Conservation (phyloP, 1,284 basidiomycete species). For the Microbotryum violaceum region DNA sequence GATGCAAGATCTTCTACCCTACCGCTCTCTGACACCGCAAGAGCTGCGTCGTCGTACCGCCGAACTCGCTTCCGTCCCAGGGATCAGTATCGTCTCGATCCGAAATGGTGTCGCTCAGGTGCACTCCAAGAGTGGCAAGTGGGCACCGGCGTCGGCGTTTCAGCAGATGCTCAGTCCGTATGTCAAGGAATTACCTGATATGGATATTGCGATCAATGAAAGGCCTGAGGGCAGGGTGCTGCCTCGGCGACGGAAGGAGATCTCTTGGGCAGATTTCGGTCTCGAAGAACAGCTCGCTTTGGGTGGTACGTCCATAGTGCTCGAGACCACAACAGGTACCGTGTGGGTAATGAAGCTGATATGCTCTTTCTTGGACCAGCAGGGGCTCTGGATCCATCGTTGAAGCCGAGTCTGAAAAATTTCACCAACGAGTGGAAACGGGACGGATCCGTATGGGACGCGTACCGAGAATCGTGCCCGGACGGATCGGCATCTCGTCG, state of each 20-base stretch:
- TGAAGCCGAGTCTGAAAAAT: conserved; percentile 42
- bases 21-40: conserved; percentile 61
- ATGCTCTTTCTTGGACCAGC: conserved; percentile 39
- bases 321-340: background rate
- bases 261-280: conserved; percentile 28
- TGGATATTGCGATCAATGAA: conserved; percentile 85
- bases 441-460: conserved; percentile 80
- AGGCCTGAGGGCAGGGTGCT: conserved; percentile 85
- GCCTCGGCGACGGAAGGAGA: conserved; percentile 56
- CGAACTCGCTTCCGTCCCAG: conserved; percentile 45
- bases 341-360: background rate
- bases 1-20: conserved; percentile 69
- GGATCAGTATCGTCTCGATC: conserved; percentile 33
- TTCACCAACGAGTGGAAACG: conserved; percentile 76
- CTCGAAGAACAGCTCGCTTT: conserved; percentile 21
- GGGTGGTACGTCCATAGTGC: conserved; percentile 36
- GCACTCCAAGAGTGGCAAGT: conserved; percentile 35
- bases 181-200: conserved; percentile 62
- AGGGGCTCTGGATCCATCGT: conserved; percentile 35
- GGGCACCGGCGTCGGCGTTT: conserved; percentile 69
- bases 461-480: conserved; percentile 80
- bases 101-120: conserved; percentile 48
- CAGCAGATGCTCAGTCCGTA: conserved; percentile 51
- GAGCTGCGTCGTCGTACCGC: conserved; percentile 62
- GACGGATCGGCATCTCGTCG: conserved; percentile 69